phyloP scores from a whole-genome alignment of 768 basidiomycete genomes.

The Mycena pura region DNA sequence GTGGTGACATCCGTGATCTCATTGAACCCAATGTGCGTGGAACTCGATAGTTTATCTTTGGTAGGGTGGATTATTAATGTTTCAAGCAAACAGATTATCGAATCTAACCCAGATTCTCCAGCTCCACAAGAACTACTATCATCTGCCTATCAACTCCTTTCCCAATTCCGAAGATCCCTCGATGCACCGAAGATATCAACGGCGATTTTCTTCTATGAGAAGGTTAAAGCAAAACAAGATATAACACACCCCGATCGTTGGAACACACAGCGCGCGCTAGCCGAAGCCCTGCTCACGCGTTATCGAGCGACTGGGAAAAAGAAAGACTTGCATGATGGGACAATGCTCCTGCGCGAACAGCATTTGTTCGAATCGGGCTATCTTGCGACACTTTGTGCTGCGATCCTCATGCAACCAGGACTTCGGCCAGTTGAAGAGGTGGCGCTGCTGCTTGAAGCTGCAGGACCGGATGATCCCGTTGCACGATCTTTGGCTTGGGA shows the following conservation, averaged over 20 bases:
- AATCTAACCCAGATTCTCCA: background rate
- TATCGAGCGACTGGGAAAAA: conserved; percentile 8
- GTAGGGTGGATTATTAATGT: background rate
- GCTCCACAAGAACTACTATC: conserved; percentile 1
- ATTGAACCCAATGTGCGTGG: conserved; percentile 7
- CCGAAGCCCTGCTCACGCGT: background rate
- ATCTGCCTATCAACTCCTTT: conserved; percentile 3
- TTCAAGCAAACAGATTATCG: background rate
- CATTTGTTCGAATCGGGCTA: conserved; percentile 1
- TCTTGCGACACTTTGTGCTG: conserved; percentile 4
- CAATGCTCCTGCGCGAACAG: conserved; percentile 7
- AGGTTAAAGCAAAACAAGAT: conserved; percentile 4
- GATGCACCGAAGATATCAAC: conserved; percentile 5
- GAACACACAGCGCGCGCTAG: conserved; percentile 1
- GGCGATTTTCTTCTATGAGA: conserved; percentile 4
- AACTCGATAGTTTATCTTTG: background rate
- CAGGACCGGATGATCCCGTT: conserved; percentile 2
- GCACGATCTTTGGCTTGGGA: conserved; percentile 4
- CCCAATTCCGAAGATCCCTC: conserved; percentile 1
- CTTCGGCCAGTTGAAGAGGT: background rate
- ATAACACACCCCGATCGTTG: conserved; percentile 1
- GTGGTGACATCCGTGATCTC: background rate
- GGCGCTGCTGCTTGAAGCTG: background rate
- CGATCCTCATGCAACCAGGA: conserved; percentile 4
- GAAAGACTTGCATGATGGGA: conserved; percentile 1